phyloP scores from a whole-genome alignment of 2,329 filamentous ascomycete species.

The Trichoderma koningii region DNA sequence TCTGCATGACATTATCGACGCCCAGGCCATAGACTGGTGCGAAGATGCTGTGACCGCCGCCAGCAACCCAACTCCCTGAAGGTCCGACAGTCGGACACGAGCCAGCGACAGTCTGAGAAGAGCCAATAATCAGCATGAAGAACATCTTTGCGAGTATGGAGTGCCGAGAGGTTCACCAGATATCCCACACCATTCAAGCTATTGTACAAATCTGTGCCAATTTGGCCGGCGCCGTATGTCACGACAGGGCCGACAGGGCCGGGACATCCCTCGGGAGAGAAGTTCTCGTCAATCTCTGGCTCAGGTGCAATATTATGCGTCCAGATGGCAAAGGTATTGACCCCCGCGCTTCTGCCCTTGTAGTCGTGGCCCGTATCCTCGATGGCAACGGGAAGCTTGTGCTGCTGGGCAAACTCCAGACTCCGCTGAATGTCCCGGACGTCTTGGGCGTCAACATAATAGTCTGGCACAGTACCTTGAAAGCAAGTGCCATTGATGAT shows the following conservation, averaged over 20 bases:
- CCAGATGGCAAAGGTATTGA: conserved; percentile 24
- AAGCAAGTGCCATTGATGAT: conserved; percentile 7
- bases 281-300: conserved; percentile 9
- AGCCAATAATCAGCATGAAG: background rate
- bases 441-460: background rate
- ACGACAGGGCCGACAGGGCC: background rate
- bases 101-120: background rate
- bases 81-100: conserved; percentile 33
- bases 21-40: conserved; percentile 45
- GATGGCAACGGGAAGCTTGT: conserved; percentile 22
- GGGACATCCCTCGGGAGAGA: background rate
- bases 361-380: conserved; percentile 28
- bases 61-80: conserved; percentile 37
- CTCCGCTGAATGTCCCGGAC: conserved; percentile 13
- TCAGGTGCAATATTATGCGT: conserved; percentile 24
- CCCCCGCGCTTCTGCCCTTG: conserved; percentile 22
- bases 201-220: background rate
- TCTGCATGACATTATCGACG: conserved; percentile 40
- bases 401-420: conserved; percentile 16
- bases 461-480: background rate
- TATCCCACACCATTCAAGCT: background rate
- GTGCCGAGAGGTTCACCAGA: too few relatives aligned
- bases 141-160: too few relatives aligned
- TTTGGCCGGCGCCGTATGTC: background rate
- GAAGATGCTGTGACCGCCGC: conserved; percentile 53